phyloP scores from a whole-genome alignment of 257 asterid species.

The Coffea eugenioides region DNA sequence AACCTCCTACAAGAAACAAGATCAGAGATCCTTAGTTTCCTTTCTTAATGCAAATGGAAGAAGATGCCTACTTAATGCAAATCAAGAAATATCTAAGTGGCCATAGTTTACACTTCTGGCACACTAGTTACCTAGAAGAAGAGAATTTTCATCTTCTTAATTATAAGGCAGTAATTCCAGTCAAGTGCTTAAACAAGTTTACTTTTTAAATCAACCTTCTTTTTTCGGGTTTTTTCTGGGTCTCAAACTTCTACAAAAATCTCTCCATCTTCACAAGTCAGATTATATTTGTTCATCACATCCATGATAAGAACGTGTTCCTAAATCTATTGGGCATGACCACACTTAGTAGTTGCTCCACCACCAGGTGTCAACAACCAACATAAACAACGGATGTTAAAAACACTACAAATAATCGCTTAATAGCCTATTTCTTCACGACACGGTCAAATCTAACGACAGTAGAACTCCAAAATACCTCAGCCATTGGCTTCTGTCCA shows the following conservation, averaged over 20 bases:
- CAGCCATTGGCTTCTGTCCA: constrained; percentile 89
- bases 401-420: neutral
- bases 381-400: neutral
- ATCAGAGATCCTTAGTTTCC: neutral
- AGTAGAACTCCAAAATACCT: constrained; percentile 46
- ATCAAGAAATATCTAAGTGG: neutral
- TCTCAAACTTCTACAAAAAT: neutral
- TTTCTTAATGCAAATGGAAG: neutral
- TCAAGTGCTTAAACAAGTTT: neutral
- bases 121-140: neutral
- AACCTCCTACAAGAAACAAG: constrained; percentile 65
- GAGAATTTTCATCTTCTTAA: neutral
- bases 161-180: neutral
- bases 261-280: neutral
- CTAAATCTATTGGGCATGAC: neutral
- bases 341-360: neutral
- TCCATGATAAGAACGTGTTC: neutral
- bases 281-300: neutral
- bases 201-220: neutral
- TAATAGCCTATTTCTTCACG: neutral
- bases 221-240: neutral
- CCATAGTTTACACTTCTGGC: neutral
- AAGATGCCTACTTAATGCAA: neutral
- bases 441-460: neutral
- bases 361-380: neutral